These are phyloP conservation scores for Backusella sp. DNA, from an alignment of 192 early-diverging fungal species.

Conservation along the genomic window DNA sequence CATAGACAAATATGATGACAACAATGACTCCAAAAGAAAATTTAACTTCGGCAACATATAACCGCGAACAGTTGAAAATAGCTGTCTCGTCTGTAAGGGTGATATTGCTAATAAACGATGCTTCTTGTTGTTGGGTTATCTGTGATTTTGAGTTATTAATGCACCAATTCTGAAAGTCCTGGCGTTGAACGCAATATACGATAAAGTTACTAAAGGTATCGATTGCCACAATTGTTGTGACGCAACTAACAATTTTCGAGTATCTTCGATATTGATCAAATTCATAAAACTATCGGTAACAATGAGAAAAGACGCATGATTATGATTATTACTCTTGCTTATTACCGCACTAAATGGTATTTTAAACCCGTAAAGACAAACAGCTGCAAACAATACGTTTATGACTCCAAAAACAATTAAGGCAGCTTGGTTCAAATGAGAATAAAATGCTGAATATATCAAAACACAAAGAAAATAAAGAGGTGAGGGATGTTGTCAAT, in stretches of 20 bases:
- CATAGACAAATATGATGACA: not conserved
- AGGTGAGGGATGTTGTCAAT: not conserved
- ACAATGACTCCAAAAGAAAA: slow-evolving; percentile 7
- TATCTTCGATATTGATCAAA: not conserved
- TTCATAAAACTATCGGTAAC: not conserved
- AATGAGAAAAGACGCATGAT: not conserved
- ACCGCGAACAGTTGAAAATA: not conserved
- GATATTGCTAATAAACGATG: not conserved
- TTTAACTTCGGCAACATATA: not conserved
- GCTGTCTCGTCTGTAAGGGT: not conserved
- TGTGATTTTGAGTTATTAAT: not conserved
- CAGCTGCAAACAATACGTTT: not conserved
- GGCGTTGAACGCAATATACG: not conserved
- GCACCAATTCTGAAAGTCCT: not conserved
- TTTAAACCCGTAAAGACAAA: slow-evolving; percentile 2
- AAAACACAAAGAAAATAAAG: not conserved
- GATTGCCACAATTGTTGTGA: not conserved
- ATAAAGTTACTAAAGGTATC: slow-evolving; percentile 8
- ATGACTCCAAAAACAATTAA: slow-evolving; percentile 1
- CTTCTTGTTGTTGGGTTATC: not conserved
- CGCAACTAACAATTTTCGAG: not conserved
- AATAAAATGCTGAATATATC: not conserved
- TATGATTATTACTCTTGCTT: not conserved
- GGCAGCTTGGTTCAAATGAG: not conserved
- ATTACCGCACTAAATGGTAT: not conserved